Base-by-base conservation (phyloP, 352 stramenopile genomes). In the Pilasporangium apinafurcum region DNA sequence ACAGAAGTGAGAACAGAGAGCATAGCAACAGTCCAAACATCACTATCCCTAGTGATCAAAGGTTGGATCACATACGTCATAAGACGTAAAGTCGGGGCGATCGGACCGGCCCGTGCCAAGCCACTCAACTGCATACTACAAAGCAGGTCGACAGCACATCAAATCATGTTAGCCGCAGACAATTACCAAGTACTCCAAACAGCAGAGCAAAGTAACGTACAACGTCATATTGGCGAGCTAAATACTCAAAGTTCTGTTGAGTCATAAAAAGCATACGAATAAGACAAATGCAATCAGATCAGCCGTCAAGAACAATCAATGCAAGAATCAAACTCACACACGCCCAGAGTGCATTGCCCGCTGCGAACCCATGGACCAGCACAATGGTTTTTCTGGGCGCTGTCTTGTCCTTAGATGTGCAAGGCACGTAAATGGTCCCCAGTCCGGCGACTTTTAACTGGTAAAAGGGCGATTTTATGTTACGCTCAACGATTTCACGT, bases 71-170 rank as follows among this genome's bases (percentile, higher is more conserved):
- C 35, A 31, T 48, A 88, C 76, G 44, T 79, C 59, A 30, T 83
- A 81, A 2, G 65, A 78, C 18, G 37, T 44, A 37, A 83, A 82
- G 6, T 68, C 56, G 4, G 76, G 76, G 3, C 76, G 76, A 53
- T 84, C 57, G 0, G 72, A 86, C 31, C 70, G 66, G 9, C 72
- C 76, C 18, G 69, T 72, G 32, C 76, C 76, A 10, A 86, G 20
- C 76, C 76, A 88, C 42, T 88, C 76, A 22, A 88, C 52, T 17
- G 76, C 72, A 18, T 86, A 88, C 75, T 86, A 34, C 12, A 29
- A 10, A 10, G 14, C 22, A 33, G 9, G n/a, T 9, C 13, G 12
- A 30, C 20, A 39, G 27, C 12, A 46, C 20, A 14, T 45, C 5
- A 37, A 31, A 57, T n/a, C 14, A 5, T 28, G 2, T 8, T 8